Evolutionary conservation across 768 basidiomycete genomes (phyloP).

Genomic region (Amanita phalloides): DNA sequence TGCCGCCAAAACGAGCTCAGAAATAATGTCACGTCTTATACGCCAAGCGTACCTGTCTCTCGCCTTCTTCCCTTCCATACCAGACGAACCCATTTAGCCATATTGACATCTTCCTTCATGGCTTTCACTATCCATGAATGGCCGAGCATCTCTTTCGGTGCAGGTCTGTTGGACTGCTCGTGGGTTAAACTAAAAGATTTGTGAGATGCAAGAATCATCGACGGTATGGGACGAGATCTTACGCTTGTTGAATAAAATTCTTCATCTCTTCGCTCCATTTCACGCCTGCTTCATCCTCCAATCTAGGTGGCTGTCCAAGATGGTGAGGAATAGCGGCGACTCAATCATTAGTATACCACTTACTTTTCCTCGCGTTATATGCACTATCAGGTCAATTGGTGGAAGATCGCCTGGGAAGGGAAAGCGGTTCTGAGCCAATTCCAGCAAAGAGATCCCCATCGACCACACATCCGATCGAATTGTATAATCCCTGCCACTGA

Average conservation of each 20-base stretch:
- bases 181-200: conserved; percentile 33
- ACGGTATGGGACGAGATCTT: conserved; percentile 17
- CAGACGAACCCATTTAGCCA: conserved; percentile 81
- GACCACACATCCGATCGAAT: conserved; percentile 99
- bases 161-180: conserved; percentile 67
- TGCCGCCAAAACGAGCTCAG: neutral
- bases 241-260: conserved; percentile 84
- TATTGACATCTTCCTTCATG: conserved; percentile 78
- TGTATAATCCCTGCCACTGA: conserved; percentile 84
- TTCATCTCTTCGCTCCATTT: conserved; percentile 83
- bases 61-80: conserved; percentile 53
- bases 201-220: neutral
- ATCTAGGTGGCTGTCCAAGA: conserved; percentile 56
- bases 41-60: conserved; percentile 29
- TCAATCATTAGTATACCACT: conserved; percentile 14
- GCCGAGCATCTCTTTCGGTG: conserved; percentile 70
- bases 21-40: neutral
- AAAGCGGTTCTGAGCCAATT: conserved; percentile 89
- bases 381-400: conserved; percentile 89
- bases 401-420: conserved; percentile 89
- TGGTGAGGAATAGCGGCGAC: neutral
- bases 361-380: conserved; percentile 76
- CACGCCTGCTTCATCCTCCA: conserved; percentile 61
- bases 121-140: conserved; percentile 76
- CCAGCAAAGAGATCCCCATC: conserved; percentile 87